These are phyloP conservation scores for Tricholoma matsutake DNA, from an alignment of 768 basidiomycete species.

Conservation along the genomic window DNA sequence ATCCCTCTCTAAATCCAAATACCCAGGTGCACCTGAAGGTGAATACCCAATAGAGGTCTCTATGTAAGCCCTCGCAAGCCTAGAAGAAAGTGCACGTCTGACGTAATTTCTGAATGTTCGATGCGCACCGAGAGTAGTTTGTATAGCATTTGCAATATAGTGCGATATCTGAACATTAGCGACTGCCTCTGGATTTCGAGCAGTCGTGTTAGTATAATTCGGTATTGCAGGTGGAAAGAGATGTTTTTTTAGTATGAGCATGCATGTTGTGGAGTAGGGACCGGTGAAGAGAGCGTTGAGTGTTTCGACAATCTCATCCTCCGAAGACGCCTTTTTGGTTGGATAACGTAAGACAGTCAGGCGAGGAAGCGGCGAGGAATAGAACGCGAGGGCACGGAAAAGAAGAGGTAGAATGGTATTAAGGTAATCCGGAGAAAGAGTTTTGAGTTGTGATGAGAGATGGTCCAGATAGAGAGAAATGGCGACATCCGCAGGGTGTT, in stretches of 20 bases:
- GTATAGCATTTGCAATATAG: constrained; percentile 30
- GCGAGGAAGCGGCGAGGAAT: constrained; percentile 63
- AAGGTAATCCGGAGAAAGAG: constrained; percentile 53
- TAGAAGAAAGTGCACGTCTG: constrained; percentile 54
- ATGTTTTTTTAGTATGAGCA: constrained; percentile 56
- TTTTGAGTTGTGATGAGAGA: constrained; percentile 58
- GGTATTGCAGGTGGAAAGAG: constrained; percentile 45
- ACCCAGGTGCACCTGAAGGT: constrained; percentile 55
- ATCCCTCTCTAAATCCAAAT: constrained; percentile 58
- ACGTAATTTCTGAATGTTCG: constrained; percentile 63
- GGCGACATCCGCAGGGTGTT: constrained; percentile 62
- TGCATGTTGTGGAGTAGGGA: constrained; percentile 63
- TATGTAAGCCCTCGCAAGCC: constrained; percentile 68
- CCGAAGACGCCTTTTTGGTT: constrained; percentile 35
- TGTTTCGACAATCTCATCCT: constrained; percentile 56
- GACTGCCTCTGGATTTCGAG: background rate
- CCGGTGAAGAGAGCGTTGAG: constrained; percentile 59
- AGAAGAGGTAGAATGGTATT: constrained; percentile 62
- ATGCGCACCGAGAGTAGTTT: constrained; percentile 55
- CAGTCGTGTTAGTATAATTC: constrained; percentile 8
- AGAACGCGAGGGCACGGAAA: constrained; percentile 68
- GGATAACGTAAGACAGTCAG: constrained; percentile 50
- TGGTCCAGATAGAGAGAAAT: constrained; percentile 62
- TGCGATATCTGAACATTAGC: constrained; percentile 6
- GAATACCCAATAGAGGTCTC: constrained; percentile 52